Evolutionary conservation across 768 basidiomycete species (phyloP).

Genomic region (Phaeolepiota aurea): DNA sequence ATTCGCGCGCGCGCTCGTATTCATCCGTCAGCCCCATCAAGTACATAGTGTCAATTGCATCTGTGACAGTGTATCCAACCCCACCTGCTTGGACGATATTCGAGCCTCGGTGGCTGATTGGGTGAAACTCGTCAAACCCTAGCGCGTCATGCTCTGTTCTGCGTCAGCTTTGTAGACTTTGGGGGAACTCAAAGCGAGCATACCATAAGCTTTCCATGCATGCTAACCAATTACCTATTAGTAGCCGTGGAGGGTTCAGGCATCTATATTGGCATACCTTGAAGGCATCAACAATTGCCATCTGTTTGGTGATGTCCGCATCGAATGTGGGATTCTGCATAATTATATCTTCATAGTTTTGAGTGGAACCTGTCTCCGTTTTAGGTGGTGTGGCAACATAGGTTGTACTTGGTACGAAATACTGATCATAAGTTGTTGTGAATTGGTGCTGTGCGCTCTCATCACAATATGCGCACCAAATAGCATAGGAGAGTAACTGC

Average conservation of each 20-base stretch:
- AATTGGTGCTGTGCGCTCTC: neutral
- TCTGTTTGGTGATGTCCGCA: slow-evolving; percentile 44
- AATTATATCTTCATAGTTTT: neutral
- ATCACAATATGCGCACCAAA: neutral
- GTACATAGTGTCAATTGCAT: slow-evolving; percentile 69
- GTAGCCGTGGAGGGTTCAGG: slow-evolving; percentile 5
- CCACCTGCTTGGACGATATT: slow-evolving; percentile 62
- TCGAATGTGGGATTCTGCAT: neutral
- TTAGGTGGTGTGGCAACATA: neutral
- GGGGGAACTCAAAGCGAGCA: slow-evolving; percentile 2
- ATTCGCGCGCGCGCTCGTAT: slow-evolving; percentile 55
- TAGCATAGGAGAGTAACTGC: neutral
- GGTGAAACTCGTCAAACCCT: slow-evolving; percentile 76
- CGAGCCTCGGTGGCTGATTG: slow-evolving; percentile 50
- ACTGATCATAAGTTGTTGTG: too few species aligned
- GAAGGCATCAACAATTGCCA: slow-evolving; percentile 59
- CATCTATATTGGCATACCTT: slow-evolving; percentile 28
- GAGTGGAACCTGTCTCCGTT: too few species aligned
- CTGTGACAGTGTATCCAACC: slow-evolving; percentile 73
- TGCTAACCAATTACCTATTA: slow-evolving; percentile 30
- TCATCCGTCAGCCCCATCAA: slow-evolving; percentile 67
- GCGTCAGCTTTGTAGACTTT: slow-evolving; percentile 6
- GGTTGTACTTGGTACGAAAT: neutral
- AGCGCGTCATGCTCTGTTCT: slow-evolving; percentile 63
- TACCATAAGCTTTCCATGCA: slow-evolving; percentile 70